Percentiles rank a stretch among this genome's conserved stretches.
phyloP scores from a whole-genome alignment of 23 red algal species.

The Gracilariopsis chorda region DNA sequence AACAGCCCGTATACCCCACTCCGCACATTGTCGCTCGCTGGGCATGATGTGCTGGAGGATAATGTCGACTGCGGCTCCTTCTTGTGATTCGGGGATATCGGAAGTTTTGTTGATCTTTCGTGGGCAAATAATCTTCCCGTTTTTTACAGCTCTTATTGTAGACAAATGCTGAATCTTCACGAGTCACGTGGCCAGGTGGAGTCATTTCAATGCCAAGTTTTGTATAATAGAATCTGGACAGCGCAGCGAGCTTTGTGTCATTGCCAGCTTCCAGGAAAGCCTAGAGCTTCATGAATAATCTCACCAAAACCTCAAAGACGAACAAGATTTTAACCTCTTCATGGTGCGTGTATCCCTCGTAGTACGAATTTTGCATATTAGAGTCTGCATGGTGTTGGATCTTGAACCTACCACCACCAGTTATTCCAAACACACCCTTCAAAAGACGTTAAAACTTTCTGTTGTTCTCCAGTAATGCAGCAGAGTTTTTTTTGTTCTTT shows the following conservation, averaged over 20 bases:
- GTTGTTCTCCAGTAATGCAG: background rate
- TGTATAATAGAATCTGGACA: background rate
- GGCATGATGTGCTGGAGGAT: background rate
- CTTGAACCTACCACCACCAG: background rate
- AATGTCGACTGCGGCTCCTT: background rate
- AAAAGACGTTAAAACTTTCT: background rate
- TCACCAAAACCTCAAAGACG: background rate
- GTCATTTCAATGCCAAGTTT: background rate
- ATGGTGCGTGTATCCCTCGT: background rate
- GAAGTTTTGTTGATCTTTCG: background rate
- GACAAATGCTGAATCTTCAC: background rate
- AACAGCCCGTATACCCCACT: background rate
- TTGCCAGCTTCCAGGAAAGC: slow-evolving; percentile 1
- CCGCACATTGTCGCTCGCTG: background rate
- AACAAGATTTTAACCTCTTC: background rate
- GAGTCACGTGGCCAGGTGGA: background rate
- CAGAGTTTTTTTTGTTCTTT: background rate
- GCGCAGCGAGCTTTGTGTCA: background rate
- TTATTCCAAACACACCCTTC: background rate
- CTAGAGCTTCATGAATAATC: background rate
- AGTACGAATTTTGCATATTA: background rate
- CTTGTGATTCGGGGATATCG: background rate
- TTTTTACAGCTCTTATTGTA: background rate
- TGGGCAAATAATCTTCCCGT: background rate
- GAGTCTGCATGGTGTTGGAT: background rate